phyloP scores from a whole-genome alignment of 2,329 filamentous ascomycete genomes.

The Meredithiella fracta region DNA sequence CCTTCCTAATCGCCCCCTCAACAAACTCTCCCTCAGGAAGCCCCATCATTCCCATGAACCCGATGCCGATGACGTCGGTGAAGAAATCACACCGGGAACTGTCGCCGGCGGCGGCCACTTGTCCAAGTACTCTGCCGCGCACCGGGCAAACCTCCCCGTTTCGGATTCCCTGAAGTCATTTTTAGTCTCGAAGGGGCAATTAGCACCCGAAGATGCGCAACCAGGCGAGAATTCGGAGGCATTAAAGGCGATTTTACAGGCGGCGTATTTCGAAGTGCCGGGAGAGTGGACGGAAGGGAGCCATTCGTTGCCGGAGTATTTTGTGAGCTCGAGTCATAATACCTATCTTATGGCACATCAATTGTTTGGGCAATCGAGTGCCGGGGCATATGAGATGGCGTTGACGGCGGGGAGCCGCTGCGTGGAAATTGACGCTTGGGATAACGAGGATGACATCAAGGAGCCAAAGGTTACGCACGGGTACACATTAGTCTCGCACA shows the following conservation, averaged over 20 bases:
- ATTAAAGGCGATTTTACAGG: slow-evolving; percentile 36
- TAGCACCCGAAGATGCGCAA: slow-evolving; percentile 30
- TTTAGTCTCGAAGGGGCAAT: slow-evolving; percentile 37
- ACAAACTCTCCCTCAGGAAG: slow-evolving; percentile 10
- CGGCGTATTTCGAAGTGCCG: slow-evolving; percentile 42
- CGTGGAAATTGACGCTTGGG: slow-evolving; percentile 61
- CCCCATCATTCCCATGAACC: slow-evolving; percentile 16
- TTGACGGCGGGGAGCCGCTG: slow-evolving; percentile 48
- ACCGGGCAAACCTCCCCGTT: slow-evolving; percentile 38
- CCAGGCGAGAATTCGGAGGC: slow-evolving; percentile 28
- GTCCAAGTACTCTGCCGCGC: slow-evolving; percentile 28
- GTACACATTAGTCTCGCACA: slow-evolving; percentile 49
- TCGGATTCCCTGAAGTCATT: slow-evolving; percentile 41
- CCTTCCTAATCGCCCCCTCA: slow-evolving; percentile 14
- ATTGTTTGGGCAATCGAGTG: slow-evolving; percentile 46
- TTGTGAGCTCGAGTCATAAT: slow-evolving; percentile 57
- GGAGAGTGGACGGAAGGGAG: slow-evolving; percentile 37
- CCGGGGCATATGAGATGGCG: slow-evolving; percentile 45
- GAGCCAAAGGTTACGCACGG: slow-evolving; percentile 58
- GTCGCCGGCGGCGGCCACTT: slow-evolving; percentile 45
- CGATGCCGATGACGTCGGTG: slow-evolving; percentile 36
- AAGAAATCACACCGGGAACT: slow-evolving; percentile 32
- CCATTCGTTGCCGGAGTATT: slow-evolving; percentile 50
- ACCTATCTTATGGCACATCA: slow-evolving; percentile 57
- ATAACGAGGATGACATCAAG: slow-evolving; percentile 39